These are phyloP conservation scores for Solanum habrochaites DNA, from an alignment of 257 asterid species.

Conservation along the genomic window DNA sequence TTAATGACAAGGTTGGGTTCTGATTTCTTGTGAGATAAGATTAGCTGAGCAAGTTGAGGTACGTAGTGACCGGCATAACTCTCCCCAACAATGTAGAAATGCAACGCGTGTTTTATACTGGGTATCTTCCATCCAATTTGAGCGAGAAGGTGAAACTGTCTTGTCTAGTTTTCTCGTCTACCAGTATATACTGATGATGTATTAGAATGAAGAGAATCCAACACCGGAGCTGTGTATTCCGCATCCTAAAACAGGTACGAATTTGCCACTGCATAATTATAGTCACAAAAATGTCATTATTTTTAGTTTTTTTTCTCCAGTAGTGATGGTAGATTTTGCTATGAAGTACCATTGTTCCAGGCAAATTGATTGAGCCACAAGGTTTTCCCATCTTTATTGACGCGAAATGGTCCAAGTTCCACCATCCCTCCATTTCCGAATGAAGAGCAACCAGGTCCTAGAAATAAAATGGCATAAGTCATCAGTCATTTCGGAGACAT, in stretches of 20 bases:
- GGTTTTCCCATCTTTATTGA: constrained; percentile 4
- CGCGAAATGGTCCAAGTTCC: constrained; percentile 15
- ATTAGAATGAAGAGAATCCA: constrained; percentile 15
- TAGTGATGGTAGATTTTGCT: neutral
- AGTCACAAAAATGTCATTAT: neutral
- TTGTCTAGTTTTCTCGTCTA: neutral
- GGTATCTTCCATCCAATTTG: constrained; percentile 13
- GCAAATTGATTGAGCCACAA: constrained; percentile 2
- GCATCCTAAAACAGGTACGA: constrained; percentile 1
- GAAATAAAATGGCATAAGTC: neutral
- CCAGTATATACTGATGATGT: constrained; percentile 7
- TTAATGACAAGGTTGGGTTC: constrained; percentile 1
- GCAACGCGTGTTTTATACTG: neutral
- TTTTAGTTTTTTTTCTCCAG: neutral
- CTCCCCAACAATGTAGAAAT: constrained; percentile 10
- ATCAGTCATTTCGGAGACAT: neutral
- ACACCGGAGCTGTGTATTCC: constrained; percentile 15
- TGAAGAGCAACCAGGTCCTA: constrained; percentile 15
- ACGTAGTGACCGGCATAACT: constrained; percentile 11
- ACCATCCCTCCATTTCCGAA: constrained; percentile 8
- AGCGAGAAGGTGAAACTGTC: neutral
- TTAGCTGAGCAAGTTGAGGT: constrained; percentile 8
- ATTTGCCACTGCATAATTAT: constrained; percentile 3
- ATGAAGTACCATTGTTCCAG: constrained; percentile 5
- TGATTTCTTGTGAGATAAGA: neutral